These are phyloP conservation scores for Mrakia gelida DNA, from an alignment of 768 basidiomycete genomes.

Conservation along the genomic window DNA sequence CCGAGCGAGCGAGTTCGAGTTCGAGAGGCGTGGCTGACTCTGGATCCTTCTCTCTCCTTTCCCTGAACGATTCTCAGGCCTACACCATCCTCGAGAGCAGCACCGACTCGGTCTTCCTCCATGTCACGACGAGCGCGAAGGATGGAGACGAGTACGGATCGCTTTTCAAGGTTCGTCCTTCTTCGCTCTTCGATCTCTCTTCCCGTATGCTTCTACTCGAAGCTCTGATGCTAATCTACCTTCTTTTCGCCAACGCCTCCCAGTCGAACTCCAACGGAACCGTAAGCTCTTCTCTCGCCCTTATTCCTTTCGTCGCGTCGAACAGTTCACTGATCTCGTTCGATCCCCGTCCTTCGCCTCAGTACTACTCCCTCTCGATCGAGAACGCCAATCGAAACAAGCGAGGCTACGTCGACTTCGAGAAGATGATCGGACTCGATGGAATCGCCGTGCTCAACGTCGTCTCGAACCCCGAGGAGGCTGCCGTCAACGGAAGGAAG, in stretches of 20 bases:
- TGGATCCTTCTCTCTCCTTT: neutral
- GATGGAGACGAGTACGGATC: constrained; percentile 77
- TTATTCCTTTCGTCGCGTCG: no score
- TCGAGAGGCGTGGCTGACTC: neutral
- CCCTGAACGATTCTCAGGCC: neutral
- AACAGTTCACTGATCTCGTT: neutral
- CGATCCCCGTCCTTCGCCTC: neutral
- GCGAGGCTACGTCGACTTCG: constrained; percentile 87
- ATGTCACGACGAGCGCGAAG: constrained; percentile 83
- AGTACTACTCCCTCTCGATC: constrained; percentile 78
- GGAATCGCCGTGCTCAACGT: constrained; percentile 92
- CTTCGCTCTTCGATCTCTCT: neutral
- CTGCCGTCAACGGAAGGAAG: constrained; percentile 66
- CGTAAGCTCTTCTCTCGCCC: neutral
- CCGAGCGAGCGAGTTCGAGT: neutral
- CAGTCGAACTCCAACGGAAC: constrained; percentile 99
- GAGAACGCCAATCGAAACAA: constrained; percentile 88
- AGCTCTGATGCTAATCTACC: neutral
- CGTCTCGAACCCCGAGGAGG: constrained; percentile 74
- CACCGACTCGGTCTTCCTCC: constrained; percentile 88
- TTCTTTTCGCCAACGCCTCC: constrained; percentile 42
- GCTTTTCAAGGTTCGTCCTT: constrained; percentile 49
- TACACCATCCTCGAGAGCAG: constrained; percentile 93
- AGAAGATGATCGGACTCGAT: constrained; percentile 93
- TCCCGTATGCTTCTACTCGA: neutral